Base-by-base conservation (phyloP, 2,329 filamentous ascomycete species). In the Verticillium longisporum region DNA sequence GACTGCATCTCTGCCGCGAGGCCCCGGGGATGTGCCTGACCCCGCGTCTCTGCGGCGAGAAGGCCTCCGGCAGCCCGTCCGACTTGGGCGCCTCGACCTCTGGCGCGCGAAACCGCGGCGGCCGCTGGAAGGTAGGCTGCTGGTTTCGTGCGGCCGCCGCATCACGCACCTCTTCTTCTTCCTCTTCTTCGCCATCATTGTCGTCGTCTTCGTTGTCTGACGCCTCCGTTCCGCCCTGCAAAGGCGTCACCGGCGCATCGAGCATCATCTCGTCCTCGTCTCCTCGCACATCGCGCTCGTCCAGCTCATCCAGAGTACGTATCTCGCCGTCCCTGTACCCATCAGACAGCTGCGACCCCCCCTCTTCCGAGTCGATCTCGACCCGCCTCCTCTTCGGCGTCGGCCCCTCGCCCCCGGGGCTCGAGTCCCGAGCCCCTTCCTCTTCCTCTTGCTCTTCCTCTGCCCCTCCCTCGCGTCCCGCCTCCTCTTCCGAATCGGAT, bases 1-100 rank as follows among this genome's bases (percentile, higher is more conserved):
- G 72, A 71, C 62, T 78, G 77, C 6, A 78, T 67, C 55, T 71
- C 70, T 2, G 75, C 72, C 1, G 77, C 76, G 26, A 78, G 66
- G 0, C 77, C 77, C 72, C 71, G 4, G 72, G 58, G 0, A 77
- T 26, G 34, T 77, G 78, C 59, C 67, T 72, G 13, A 63, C 68
- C 15, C 74, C 73, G 4, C 62, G 60, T 1, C 71, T 71, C 61
- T 73, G 75, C 2, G 75, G 75, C 1, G 75, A 75, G 55, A 77
- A 75, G 1, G 15, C 69, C 67, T 9, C 65, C 61, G 3, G 71
- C 68, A 15, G 71, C 61, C 7, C 68, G 66, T 34, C 69, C 62
- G 13, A 61, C 26, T 7, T 62, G 15, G 55, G n/a, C 6, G 36
- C 18, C 37, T 69, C 71, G 0, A 60, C 31, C 32, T 73, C 72